These are phyloP conservation scores for Peronospora farinosa DNA, from an alignment of 352 stramenopile genomes.

Conservation along the genomic window DNA sequence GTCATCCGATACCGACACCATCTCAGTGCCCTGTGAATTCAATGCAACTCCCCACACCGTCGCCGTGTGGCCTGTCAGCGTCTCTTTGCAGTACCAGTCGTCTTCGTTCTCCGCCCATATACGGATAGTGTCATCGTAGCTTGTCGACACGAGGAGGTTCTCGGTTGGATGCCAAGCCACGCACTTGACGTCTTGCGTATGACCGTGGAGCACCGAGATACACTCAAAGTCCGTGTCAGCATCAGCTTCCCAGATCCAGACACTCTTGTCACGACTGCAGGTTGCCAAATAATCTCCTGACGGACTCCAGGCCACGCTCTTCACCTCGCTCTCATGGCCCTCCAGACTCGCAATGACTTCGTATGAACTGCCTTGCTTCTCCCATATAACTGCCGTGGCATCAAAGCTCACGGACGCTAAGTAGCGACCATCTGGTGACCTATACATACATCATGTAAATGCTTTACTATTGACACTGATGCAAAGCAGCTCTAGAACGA, in stretches of 20 bases:
- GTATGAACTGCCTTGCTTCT: constrained; percentile 83
- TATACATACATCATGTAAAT: constrained; percentile 10
- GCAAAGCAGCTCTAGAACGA: background rate
- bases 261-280: constrained; percentile 96
- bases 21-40: constrained; percentile 59
- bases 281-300: constrained; percentile 93
- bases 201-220: constrained; percentile 92
- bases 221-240: constrained; percentile 96
- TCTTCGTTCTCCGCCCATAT: constrained; percentile 94
- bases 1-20: constrained; percentile 91
- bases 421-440: constrained; percentile 69
- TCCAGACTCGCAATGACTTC: constrained; percentile 94
- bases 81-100: constrained; percentile 95
- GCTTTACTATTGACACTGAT: no score
- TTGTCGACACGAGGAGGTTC: constrained; percentile 81
- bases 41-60: constrained; percentile 93
- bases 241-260: constrained; percentile 98
- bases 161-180: constrained; percentile 89
- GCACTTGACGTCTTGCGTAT: constrained; percentile 96
- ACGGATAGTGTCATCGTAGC: constrained; percentile 95
- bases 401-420: constrained; percentile 96
- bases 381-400: constrained; percentile 92
- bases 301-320: constrained; percentile 92
- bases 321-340: constrained; percentile 98
- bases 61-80: constrained; percentile 84